Percentiles rank a stretch among this genome's conserved stretches.
These are phyloP conservation scores for Strobilomyces dryophilus DNA, from an alignment of 768 basidiomycete genomes.

Conservation along the genomic window DNA sequence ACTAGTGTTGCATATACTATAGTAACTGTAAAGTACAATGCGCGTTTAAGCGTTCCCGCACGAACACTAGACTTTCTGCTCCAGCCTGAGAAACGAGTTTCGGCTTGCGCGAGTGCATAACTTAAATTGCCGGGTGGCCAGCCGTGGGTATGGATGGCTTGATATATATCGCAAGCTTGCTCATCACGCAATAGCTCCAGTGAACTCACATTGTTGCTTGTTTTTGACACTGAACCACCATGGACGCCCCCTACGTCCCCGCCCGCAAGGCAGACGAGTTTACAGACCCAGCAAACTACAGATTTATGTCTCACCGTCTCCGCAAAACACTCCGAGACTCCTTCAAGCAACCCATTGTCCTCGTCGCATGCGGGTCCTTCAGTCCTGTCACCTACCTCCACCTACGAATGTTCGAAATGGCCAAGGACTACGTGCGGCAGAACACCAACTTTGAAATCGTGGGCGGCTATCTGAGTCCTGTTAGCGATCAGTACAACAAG, in stretches of 20 bases:
- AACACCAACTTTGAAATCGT: constrained; percentile 92
- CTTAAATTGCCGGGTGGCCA: not conserved
- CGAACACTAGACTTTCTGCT: not conserved
- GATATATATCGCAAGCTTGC: constrained; percentile 9
- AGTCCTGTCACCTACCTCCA: constrained; percentile 98
- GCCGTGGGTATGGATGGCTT: constrained; percentile 21
- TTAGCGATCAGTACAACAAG: constrained; percentile 96
- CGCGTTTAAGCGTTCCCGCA: not conserved
- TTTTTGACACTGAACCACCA: constrained; percentile 16
- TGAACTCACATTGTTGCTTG: constrained; percentile 4
- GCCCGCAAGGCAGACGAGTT: constrained; percentile 35
- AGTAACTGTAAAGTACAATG: constrained; percentile 19
- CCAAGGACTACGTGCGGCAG: constrained; percentile 90
- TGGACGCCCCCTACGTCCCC: constrained; percentile 19
- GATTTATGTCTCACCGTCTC: constrained; percentile 66
- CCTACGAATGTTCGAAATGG: constrained; percentile 99
- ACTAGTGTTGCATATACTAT: constrained; percentile 20
- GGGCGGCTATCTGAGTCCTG: constrained; percentile 94
- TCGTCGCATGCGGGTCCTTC: constrained; percentile 97
- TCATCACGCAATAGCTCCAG: constrained; percentile 2
- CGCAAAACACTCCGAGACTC: constrained; percentile 52
- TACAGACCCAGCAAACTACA: constrained; percentile 61
- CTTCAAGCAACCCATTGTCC: constrained; percentile 79
- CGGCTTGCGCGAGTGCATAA: too few species aligned
- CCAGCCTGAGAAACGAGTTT: too few species aligned